Evolutionary conservation across 108 stramenopile species (phyloP), one percentile per base, ranked within the genome.

Genomic region (Mayamaea pseudoterrestris): DNA sequence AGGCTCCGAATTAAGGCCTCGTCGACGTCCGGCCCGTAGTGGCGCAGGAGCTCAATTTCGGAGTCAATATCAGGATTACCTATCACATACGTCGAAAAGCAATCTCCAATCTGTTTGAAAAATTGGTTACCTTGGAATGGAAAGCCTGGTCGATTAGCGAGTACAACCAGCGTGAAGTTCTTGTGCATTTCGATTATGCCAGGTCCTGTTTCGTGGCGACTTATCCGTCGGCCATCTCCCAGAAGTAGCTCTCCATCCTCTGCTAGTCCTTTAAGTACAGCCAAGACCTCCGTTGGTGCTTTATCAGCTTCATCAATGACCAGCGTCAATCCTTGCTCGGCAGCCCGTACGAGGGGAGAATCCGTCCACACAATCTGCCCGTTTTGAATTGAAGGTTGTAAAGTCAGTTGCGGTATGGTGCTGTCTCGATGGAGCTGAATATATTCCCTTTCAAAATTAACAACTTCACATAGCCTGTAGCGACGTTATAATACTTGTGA

Each of bases 241-340:
- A 95, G 51, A 6, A 68, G 44, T 18, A 95, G 49, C 44, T 84
- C 80, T 16, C 91, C 90, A 62, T 95, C 94, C 65, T 90, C 91
- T 26, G 90, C 63, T 23, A 95, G 49, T 7, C 74, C 65, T 53
- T 93, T 93, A 25, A 95, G 47, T 14, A 95, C 36, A 0, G 80
- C 69, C 11, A 91, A 68, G 6, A 95, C 94, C 35, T 93, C 91
- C 1, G 69, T 55, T 24, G 89, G 90, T 21, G 94, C 94, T 54
- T 95, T 94, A 60, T 95, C 94, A 11, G 87, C 90, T 67, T 95
- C 94, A 48, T 95, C 94, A 2, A 95, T 41, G 12, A 95, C 76
- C 16, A 91, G 61, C n/a, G 59, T 57, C 0, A 86, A 57, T 1
- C 94, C 94, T 1, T 74, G 22, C 24, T 51, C 64, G 7, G 70